Percentiles rank a stretch among this genome's conserved stretches.
Conservation (phyloP, 192 early-diverging fungal genomes). For the Rhizoclosmatium sp. region DNA sequence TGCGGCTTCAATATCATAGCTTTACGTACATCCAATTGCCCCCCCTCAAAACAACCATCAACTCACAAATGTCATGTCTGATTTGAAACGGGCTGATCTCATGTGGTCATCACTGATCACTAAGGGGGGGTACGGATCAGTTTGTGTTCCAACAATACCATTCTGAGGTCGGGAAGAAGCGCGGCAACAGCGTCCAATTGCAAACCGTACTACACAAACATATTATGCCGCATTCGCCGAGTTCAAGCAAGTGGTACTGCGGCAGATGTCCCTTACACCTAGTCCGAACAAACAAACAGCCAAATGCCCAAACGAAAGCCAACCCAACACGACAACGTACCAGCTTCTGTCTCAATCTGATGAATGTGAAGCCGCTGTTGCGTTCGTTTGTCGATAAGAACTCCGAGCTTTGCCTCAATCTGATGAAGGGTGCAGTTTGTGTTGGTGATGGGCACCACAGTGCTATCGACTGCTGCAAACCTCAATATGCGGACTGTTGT, state of each 20-base stretch:
- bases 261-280: too few species aligned
- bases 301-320: neutral
- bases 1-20: neutral
- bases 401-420: conserved; percentile 94
- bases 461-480: neutral
- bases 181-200: too few species aligned
- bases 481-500: conserved; percentile 35
- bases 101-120: neutral
- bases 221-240: too few species aligned
- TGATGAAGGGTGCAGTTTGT: conserved; percentile 26
- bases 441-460: neutral
- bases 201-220: too few species aligned
- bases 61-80: conserved; percentile 79
- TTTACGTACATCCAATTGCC: neutral
- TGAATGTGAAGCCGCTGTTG: conserved; percentile 62
- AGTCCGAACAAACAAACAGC: too few species aligned
- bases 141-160: too few species aligned
- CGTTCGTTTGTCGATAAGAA: conserved; percentile 73
- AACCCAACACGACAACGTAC: conserved; percentile 34
- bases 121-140: too few species aligned
- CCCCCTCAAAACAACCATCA: conserved; percentile 1
- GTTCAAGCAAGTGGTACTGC: too few species aligned
- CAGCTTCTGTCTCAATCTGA: conserved; percentile 72
- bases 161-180: too few species aligned
- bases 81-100: conserved; percentile 69